phyloP scores from a whole-genome alignment of 345 rosid genomes.

The Ceriops zippeliana region DNA sequence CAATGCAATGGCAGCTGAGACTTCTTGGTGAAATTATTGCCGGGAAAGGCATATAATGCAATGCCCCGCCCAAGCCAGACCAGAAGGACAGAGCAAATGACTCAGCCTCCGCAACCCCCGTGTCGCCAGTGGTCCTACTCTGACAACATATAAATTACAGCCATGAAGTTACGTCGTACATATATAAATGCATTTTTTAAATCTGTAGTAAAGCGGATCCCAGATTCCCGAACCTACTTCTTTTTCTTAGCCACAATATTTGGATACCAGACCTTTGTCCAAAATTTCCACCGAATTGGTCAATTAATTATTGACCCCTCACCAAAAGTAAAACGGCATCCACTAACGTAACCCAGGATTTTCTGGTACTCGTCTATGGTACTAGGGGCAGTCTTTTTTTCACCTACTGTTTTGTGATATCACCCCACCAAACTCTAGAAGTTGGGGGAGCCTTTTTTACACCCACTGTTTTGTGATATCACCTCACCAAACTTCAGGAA shows the following conservation, averaged over 20 bases:
- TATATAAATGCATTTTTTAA: constrained; percentile 17
- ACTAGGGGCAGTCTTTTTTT: background rate
- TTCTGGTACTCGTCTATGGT: background rate
- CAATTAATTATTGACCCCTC: background rate
- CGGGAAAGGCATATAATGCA: constrained; percentile 20
- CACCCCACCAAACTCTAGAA: constrained; percentile 39
- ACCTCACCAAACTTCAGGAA: constrained; percentile 92
- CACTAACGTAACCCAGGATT: background rate
- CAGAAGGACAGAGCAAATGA: background rate
- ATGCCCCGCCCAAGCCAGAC: constrained; percentile 9
- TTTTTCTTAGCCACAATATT: constrained; percentile 13
- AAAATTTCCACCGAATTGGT: background rate
- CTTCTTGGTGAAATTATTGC: constrained; percentile 31
- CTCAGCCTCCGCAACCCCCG: constrained; percentile 10
- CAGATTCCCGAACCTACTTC: background rate
- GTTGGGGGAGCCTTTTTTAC: constrained; percentile 34
- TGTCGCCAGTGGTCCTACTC: constrained; percentile 15
- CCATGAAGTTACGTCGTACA: constrained; percentile 19
- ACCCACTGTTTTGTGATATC: constrained; percentile 67
- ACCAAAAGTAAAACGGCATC: background rate
- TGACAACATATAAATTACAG: constrained; percentile 9
- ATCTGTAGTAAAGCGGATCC: constrained; percentile 4
- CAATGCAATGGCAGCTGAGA: background rate
- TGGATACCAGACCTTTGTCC: constrained; percentile 13
- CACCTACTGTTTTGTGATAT: background rate